Base-by-base conservation (phyloP, 2,329 filamentous ascomycete species). In the Aspergillus texensis region DNA sequence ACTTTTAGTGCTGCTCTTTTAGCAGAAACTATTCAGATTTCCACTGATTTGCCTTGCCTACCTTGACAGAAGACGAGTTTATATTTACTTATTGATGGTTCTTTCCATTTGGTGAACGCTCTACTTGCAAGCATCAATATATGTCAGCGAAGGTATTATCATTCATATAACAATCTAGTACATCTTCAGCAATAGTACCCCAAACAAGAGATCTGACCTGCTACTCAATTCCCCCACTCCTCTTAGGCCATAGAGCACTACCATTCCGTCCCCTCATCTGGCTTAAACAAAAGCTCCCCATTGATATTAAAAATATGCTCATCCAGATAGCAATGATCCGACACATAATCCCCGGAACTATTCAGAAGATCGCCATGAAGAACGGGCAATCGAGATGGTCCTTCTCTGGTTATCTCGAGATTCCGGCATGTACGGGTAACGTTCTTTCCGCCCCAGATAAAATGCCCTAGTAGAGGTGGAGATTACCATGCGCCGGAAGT, bases 281-380 rank as follows among this genome's bases (percentile, higher is more conserved):
- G 55, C 12, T 43, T 41, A 30, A 32, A 65, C n/a, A 63, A 34
- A 12, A 67, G 60, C 34, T 65, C 61, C 1, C 67, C 67, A 54
- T 69, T 57, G 28, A 65, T 61, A 28, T 69, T 69, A 4, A 57
- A 55, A 28, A 69, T 66, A 50, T 63, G 60, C 43, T 61, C 50
- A 6, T 60, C 52, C 9, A 69, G 58, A 30, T 63, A 53, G 16
- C 62, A 39, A 1, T 68, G 45, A 43, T 41, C 56, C 1, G 48
- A 1, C 10, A 65, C 45, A 41, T 58, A 67, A 10, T 62, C 39
- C 1, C 67, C 67, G 3, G 59, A 60, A 6, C 24, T 39, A 28
- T 64, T 62, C 12, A 43, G 50, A 32, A 69, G 65, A 21, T 69
- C 62, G 4, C 60, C 63, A 34, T 59, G 64, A 57, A 69, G 67